Evolutionary conservation across 768 basidiomycete genomes (phyloP).

Genomic region (Pisolithus orientalis): DNA sequence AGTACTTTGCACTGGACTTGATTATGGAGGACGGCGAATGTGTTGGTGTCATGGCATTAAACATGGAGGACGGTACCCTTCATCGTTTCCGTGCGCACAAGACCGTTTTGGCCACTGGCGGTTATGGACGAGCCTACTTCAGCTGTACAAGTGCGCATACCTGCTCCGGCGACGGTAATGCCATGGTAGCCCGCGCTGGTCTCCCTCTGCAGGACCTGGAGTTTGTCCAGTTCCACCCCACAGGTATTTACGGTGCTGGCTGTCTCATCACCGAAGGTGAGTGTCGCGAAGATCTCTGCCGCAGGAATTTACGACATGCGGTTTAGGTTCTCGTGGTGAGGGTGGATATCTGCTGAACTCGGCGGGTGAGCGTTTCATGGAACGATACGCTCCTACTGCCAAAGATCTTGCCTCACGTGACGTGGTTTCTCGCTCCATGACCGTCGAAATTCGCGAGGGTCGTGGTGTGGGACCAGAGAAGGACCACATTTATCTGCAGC

Average conservation of each 20-base stretch:
- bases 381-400: constrained; percentile 97
- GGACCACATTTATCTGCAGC: constrained; percentile 94
- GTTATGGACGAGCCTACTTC: constrained; percentile 97
- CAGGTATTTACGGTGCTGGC: constrained; percentile 98
- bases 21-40: constrained; percentile 99
- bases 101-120: constrained; percentile 97
- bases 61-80: constrained; percentile 99
- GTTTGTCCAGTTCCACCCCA: constrained; percentile 99
- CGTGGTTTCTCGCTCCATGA: constrained; percentile 99
- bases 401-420: constrained; percentile 99
- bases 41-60: constrained; percentile 97
- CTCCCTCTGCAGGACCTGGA: constrained; percentile 95
- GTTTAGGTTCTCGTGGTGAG: constrained; percentile 91
- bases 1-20: constrained; percentile 98
- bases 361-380: constrained; percentile 99
- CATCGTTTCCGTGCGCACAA: constrained; percentile 98
- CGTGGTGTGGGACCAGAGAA: constrained; percentile 98
- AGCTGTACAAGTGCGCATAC: constrained; percentile 98
- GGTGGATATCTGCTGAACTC: constrained; percentile 98
- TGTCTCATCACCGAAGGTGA: constrained; percentile 97
- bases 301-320: neutral
- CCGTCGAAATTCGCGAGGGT: constrained; percentile 96
- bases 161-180: constrained; percentile 97
- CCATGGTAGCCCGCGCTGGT: constrained; percentile 96
- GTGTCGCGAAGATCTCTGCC: constrained; percentile 6